These are phyloP conservation scores for Macrophomina phaseolina DNA, from an alignment of 2,329 filamentous ascomycete genomes.

Conservation along the genomic window DNA sequence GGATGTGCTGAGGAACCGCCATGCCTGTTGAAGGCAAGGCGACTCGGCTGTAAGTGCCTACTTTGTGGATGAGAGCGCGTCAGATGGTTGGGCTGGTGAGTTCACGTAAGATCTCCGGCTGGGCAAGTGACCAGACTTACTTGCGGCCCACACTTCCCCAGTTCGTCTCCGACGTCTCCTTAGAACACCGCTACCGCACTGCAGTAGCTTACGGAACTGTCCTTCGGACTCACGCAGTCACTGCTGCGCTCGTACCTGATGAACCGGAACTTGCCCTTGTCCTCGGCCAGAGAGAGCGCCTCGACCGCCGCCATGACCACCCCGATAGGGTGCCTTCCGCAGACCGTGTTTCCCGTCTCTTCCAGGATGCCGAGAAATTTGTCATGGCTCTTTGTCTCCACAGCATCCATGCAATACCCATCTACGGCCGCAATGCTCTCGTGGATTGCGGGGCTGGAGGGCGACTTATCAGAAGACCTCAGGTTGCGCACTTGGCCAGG, in stretches of 20 bases:
- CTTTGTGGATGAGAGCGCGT: not conserved
- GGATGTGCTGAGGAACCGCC: not conserved
- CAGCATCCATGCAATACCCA: constrained; percentile 79
- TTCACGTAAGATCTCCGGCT: constrained; percentile 12
- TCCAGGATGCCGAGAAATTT: constrained; percentile 72
- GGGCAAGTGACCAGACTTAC: constrained; percentile 1
- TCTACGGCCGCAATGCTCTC: constrained; percentile 85
- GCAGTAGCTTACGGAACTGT: constrained; percentile 94
- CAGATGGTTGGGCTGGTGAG: constrained; percentile 1
- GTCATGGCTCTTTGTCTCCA: constrained; percentile 75
- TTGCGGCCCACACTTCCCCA: constrained; percentile 21
- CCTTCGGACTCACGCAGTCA: constrained; percentile 67
- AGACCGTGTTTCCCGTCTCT: constrained; percentile 87
- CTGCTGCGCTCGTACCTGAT: constrained; percentile 87
- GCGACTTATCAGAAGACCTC: constrained; percentile 35
- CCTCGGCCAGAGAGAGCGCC: constrained; percentile 51
- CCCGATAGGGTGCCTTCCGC: constrained; percentile 92
- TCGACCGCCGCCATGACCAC: constrained; percentile 90
- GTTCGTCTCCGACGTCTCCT: not conserved
- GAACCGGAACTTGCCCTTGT: constrained; percentile 71
- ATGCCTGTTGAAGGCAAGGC: constrained; percentile 5
- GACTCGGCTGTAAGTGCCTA: not conserved
- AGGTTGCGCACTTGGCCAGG: constrained; percentile 44
- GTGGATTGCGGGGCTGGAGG: constrained; percentile 67
- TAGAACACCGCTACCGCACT: constrained; percentile 84